Percentiles rank a stretch among this genome's conserved stretches.
Conservation (phyloP, 306 rosid genomes). For the Coriaria nepalensis region DNA sequence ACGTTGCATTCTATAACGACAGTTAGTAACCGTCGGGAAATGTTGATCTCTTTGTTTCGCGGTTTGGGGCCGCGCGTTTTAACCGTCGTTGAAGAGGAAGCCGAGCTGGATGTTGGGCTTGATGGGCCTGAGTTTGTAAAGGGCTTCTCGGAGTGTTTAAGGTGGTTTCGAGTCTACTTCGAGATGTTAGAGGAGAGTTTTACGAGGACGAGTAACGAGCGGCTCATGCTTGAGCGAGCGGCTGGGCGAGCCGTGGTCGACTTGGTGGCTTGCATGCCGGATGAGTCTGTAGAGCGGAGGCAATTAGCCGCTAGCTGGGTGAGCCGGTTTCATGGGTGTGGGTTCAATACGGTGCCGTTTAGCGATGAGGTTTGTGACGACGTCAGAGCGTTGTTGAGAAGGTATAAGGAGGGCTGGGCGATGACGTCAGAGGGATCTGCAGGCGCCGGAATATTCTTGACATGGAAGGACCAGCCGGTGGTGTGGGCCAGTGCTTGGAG, state of each 20-base stretch:
- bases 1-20: slow-evolving; percentile 42
- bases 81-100: slow-evolving; percentile 81
- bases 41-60: slow-evolving; percentile 29
- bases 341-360: slow-evolving; percentile 42
- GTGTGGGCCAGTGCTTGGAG: slow-evolving; percentile 98
- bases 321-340: slow-evolving; percentile 52
- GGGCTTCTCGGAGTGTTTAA: slow-evolving; percentile 63
- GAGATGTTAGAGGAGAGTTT: slow-evolving; percentile 82
- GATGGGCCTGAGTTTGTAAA: slow-evolving; percentile 69
- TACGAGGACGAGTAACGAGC: slow-evolving; percentile 49
- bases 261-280: slow-evolving; percentile 43
- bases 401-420: slow-evolving; percentile 88
- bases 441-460: slow-evolving; percentile 61
- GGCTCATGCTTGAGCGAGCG: slow-evolving; percentile 56
- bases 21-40: slow-evolving; percentile 39
- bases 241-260: slow-evolving; percentile 81
- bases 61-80: slow-evolving; percentile 53
- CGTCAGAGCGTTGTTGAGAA: slow-evolving; percentile 65
- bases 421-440: slow-evolving; percentile 34
- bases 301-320: slow-evolving; percentile 63
- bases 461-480: slow-evolving; percentile 84
- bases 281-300: slow-evolving; percentile 56
- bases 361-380: slow-evolving; percentile 89
- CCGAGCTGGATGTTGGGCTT: slow-evolving; percentile 55
- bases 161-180: slow-evolving; percentile 95